Evolutionary conservation across 2,329 filamentous ascomycete genomes (phyloP).

Genomic region (Ophiocordyceps camponoti-leonardi): DNA sequence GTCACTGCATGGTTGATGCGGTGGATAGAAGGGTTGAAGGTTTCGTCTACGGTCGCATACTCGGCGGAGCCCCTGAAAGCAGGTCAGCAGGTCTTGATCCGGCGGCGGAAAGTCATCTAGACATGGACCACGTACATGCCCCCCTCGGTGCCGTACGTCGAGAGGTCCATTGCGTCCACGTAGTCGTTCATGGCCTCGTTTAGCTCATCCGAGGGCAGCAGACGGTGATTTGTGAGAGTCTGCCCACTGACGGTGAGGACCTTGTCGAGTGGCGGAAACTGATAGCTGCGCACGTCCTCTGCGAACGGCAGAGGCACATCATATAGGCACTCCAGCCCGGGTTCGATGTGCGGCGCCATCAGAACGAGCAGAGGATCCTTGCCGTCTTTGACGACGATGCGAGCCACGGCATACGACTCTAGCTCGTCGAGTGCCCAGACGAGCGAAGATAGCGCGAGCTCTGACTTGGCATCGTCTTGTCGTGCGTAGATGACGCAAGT

Average conservation of each 20-base stretch:
- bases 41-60: constrained; percentile 63
- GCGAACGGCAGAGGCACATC: constrained; percentile 85
- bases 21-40: constrained; percentile 74
- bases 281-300: constrained; percentile 81
- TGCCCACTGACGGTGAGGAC: constrained; percentile 79
- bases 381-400: constrained; percentile 69
- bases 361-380: constrained; percentile 64
- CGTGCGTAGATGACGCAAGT: constrained; percentile 62
- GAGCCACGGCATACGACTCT: constrained; percentile 71
- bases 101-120: too few relatives aligned
- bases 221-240: constrained; percentile 61
- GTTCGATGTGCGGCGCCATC: constrained; percentile 63
- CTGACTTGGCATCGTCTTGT: constrained; percentile 63
- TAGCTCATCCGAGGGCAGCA: constrained; percentile 61
- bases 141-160: constrained; percentile 52
- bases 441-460: constrained; percentile 72
- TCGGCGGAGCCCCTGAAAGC: constrained; percentile 33
- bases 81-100: neutral
- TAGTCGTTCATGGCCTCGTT: constrained; percentile 74
- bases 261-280: constrained; percentile 76
- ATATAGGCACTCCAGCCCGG: constrained; percentile 67
- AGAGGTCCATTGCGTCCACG: constrained; percentile 85
- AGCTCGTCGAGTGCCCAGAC: constrained; percentile 76
- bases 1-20: constrained; percentile 75
- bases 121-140: constrained; percentile 38